Base-by-base conservation (phyloP, 2,329 filamentous ascomycete genomes). In the Chalaropsis thielavioides region DNA sequence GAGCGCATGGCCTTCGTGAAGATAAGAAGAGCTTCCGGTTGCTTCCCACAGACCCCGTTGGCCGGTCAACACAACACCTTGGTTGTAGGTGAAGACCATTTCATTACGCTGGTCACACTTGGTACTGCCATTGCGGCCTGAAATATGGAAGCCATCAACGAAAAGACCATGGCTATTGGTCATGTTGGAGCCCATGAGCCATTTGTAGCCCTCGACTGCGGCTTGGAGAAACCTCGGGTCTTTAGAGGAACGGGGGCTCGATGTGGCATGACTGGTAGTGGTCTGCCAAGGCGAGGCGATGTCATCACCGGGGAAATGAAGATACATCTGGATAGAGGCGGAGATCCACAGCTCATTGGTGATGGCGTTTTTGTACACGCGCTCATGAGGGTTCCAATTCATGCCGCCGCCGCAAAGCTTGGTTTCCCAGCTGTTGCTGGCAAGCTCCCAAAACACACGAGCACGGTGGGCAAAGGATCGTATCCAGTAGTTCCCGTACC, bases 21-120 rank as follows among this genome's bases (percentile, higher is more conserved):
- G 79, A 72, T 91, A 96, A 0, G 76, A 79, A 1, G 77, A 73
- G n/a, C 84, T 81, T 13, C 87, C 88, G 0, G 89, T 96, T 15
- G 84, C 85, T 68, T 89, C 81, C 83, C 88, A 96, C 0, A 96
- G 79, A 0, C 86, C 88, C 41, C 89, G 83, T 64, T 90, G 83
- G 13, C 90, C 92, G 3, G 89, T 91, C 24, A 96, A 81, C 0
- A 97, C 71, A 3, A 96, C 90, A 24, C 92, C 92, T 74, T 97
- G 92, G 75, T 97, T 97, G 77, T 97, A 96, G 0, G 91, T 95
- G 74, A 92, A 96, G 8, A 96, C 87, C 85, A 91, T 92, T 69
- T 92, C 84, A 73, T 96, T 89, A 61, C 91, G 83, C 61, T 83
- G 74, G 72, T 96, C 89, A 73, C 92, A 96, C 67, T 80, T 80